These are phyloP conservation scores for Amanita pseudoporphyria DNA, from an alignment of 768 basidiomycete genomes.

Conservation along the genomic window DNA sequence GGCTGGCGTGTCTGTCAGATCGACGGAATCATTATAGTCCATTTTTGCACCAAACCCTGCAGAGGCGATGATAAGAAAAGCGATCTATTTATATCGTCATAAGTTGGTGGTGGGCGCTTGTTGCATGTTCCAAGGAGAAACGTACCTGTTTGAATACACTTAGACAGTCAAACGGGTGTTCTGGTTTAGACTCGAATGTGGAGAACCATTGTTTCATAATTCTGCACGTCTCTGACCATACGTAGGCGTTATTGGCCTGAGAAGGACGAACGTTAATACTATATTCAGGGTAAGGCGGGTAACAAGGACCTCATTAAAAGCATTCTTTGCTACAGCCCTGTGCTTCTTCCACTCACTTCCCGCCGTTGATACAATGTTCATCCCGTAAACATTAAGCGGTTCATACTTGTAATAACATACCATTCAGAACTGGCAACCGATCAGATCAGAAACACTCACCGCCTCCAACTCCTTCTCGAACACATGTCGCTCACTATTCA, in stretches of 20 bases:
- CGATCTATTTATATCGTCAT: conserved; percentile 13
- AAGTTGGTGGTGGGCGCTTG: too few relatives aligned
- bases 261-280: neutral
- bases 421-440: too few relatives aligned
- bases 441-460: conserved; percentile 21
- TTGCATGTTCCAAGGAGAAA: too few relatives aligned
- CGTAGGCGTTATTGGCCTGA: conserved; percentile 37
- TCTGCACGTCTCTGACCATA: conserved; percentile 35
- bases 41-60: conserved; percentile 28
- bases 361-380: conserved; percentile 32
- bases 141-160: conserved; percentile 12
- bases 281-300: too few relatives aligned
- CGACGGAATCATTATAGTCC: conserved; percentile 10
- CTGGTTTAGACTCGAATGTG: conserved; percentile 19
- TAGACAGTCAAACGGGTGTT: neutral
- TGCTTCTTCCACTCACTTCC: conserved; percentile 40
- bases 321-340: conserved; percentile 32
- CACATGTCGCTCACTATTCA: conserved; percentile 21
- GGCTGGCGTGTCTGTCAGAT: conserved; percentile 24
- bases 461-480: conserved; percentile 32
- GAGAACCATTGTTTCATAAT: conserved; percentile 33
- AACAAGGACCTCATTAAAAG: conserved; percentile 41
- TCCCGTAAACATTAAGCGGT: conserved; percentile 33
- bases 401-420: too few relatives aligned
- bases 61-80: conserved; percentile 29